Base-by-base conservation (phyloP, 129 eudicot genomes). In the Glebionis coronaria region DNA sequence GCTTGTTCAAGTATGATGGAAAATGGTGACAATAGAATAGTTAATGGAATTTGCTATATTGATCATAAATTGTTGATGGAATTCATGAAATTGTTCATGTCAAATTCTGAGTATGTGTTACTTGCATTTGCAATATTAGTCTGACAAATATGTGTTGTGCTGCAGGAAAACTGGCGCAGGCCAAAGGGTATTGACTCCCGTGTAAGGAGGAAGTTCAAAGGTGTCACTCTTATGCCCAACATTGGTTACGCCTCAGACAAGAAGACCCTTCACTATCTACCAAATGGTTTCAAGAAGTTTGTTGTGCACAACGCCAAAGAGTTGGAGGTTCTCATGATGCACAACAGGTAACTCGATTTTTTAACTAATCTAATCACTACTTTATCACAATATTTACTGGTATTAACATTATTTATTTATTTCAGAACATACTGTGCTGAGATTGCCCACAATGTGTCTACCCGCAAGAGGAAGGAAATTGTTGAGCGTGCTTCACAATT, bases 401-500 rank as follows among this genome's bases (percentile, higher is more conserved):
- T 12, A 11, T 15, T 16, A 12, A 59, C 7, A 0, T 12, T 6
- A 13, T 66, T 20, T 53, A 15, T 25, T 3, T 6, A 5, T 8
- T 47, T 40, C 82, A 90, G 95, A 79, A 87, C 80, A 1, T 90
- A 87, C 62, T 90, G 95, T 70, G 97, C 97, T 4, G 95, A 90
- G 76, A 84, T 87, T 6, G 95, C 95, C 19, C 95, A 87, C 61
- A 84, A 87, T 19, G 75, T 87, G 1, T 90, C 95, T 1, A 87
- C 97, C 38, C 80, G 70, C 70, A 90, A 82, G 60, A 73, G 97
- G 71, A 90, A 90, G 66, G 97, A 87, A 6, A 90, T 90, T 8
- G 97, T 90, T 12, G 97, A 90, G 76, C 87, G 97, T 11, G 97
- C 97, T n/a, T 87, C 92, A 38, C 97, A 90, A 81, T 67, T 90